Evolutionary conservation across 2,329 filamentous ascomycete genomes (phyloP).

Genomic region (Ascochyta lentis): DNA sequence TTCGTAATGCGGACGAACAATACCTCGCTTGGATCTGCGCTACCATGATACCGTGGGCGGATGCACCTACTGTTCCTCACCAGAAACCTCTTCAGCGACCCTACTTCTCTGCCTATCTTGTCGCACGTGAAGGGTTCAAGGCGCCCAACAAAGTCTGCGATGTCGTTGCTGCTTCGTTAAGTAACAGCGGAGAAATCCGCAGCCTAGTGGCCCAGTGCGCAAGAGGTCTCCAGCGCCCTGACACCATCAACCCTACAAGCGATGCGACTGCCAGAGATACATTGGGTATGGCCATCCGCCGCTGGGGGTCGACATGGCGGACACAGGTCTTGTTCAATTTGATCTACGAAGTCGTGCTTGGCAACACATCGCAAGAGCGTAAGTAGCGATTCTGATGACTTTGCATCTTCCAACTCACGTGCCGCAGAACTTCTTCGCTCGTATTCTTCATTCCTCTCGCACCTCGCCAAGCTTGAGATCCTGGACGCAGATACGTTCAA

Average conservation of each 20-base stretch:
- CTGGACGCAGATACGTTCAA: constrained; percentile 58
- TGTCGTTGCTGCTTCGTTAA: constrained; percentile 69
- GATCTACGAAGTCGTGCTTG: constrained; percentile 64
- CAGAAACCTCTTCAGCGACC: constrained; percentile 52
- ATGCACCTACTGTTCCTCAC: constrained; percentile 56
- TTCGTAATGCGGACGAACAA: constrained; percentile 68
- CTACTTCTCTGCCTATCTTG: constrained; percentile 61
- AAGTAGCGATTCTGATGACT: constrained; percentile 26
- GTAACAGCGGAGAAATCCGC: constrained; percentile 69
- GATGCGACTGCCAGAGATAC: constrained; percentile 62
- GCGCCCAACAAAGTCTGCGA: constrained; percentile 77
- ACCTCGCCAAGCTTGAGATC: constrained; percentile 59
- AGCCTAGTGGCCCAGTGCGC: constrained; percentile 62
- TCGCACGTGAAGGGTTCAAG: constrained; percentile 79
- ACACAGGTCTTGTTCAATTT: constrained; percentile 73
- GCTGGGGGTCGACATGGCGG: constrained; percentile 76
- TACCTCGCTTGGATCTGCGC: constrained; percentile 80
- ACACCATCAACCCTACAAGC: constrained; percentile 53
- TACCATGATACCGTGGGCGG: constrained; percentile 76
- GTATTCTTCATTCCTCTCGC: constrained; percentile 62
- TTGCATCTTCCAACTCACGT: constrained; percentile 19
- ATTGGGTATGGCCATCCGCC: constrained; percentile 76
- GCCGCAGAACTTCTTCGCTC: constrained; percentile 54
- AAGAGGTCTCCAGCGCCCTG: constrained; percentile 55
- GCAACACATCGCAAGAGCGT: constrained; percentile 52